Percentiles rank a stretch among this genome's conserved stretches.
These are phyloP conservation scores for Vaccinium darrowii DNA, from an alignment of 148 eudicot genomes.

Conservation along the genomic window DNA sequence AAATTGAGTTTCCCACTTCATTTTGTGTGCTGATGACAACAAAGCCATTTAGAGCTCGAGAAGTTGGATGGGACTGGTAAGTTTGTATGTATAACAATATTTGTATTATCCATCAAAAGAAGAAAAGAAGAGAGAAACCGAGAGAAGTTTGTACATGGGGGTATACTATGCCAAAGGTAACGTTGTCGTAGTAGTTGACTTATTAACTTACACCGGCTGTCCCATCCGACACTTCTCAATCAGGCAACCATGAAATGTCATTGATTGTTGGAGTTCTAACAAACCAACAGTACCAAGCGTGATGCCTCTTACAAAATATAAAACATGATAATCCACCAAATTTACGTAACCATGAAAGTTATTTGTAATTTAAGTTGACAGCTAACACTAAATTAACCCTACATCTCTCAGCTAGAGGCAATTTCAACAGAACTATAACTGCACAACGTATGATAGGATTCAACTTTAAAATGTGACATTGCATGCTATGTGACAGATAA, in stretches of 20 bases:
- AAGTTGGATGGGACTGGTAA: neutral
- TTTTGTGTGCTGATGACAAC: neutral
- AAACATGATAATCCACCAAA: slow-evolving; percentile 7
- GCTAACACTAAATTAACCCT: neutral
- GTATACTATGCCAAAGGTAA: neutral
- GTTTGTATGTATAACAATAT: neutral
- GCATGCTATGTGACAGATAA: neutral
- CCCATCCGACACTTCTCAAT: neutral
- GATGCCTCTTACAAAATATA: neutral
- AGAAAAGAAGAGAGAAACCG: neutral
- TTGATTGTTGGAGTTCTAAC: neutral
- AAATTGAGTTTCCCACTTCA: neutral
- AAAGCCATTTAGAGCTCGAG: neutral
- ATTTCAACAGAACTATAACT: neutral
- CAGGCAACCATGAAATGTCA: neutral
- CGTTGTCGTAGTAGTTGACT: neutral
- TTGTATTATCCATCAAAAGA: neutral
- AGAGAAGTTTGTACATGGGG: neutral
- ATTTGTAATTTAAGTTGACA: neutral
- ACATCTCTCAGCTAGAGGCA: neutral
- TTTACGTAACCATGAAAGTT: neutral
- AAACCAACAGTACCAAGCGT: neutral
- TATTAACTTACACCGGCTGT: neutral
- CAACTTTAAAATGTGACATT: neutral
- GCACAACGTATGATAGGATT: neutral